Conservation (phyloP, 2,329 filamentous ascomycete species). For the Colletotrichum sp. region DNA sequence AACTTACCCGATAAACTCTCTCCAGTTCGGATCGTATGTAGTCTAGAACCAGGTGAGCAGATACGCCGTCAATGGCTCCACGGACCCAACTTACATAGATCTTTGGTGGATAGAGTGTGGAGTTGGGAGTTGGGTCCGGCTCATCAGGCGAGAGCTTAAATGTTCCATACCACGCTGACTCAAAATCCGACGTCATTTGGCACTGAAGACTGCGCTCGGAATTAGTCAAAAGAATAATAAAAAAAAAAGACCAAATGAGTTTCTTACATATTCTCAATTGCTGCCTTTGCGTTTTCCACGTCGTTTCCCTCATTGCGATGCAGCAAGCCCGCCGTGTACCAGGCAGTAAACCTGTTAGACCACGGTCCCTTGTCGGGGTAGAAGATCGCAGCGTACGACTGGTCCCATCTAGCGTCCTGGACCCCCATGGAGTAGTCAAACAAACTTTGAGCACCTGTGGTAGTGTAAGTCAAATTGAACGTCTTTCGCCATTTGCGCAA, state of each 20-base stretch:
- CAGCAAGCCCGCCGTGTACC: slow-evolving; percentile 43
- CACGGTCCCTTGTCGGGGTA: slow-evolving; percentile 47
- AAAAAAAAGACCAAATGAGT: neutral
- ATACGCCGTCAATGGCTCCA: neutral
- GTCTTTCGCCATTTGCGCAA: no score
- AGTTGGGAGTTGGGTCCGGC: slow-evolving; percentile 39
- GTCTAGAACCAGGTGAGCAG: neutral
- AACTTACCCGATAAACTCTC: slow-evolving; percentile 38
- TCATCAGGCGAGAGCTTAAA: slow-evolving; percentile 45
- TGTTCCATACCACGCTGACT: slow-evolving; percentile 45
- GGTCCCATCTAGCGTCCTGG: slow-evolving; percentile 42
- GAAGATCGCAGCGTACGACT: slow-evolving; percentile 45
- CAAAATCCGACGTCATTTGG: slow-evolving; percentile 40
- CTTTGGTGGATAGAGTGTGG: slow-evolving; percentile 33
- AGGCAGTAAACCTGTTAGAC: slow-evolving; percentile 46
- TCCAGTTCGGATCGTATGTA: slow-evolving; percentile 39
- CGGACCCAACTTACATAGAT: slow-evolving; percentile 32
- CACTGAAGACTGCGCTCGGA: slow-evolving; percentile 26
- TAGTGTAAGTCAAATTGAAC: neutral
- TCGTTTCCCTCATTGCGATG: slow-evolving; percentile 39
- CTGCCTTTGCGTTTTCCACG: slow-evolving; percentile 36
- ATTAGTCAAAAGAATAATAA: neutral
- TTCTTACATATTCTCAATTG: slow-evolving; percentile 38
- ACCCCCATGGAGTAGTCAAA: slow-evolving; percentile 46
- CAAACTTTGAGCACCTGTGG: slow-evolving; percentile 36